Evolutionary conservation across 2,329 filamentous ascomycete species (phyloP).

Genomic region (Neopestalotiopsis sp.): DNA sequence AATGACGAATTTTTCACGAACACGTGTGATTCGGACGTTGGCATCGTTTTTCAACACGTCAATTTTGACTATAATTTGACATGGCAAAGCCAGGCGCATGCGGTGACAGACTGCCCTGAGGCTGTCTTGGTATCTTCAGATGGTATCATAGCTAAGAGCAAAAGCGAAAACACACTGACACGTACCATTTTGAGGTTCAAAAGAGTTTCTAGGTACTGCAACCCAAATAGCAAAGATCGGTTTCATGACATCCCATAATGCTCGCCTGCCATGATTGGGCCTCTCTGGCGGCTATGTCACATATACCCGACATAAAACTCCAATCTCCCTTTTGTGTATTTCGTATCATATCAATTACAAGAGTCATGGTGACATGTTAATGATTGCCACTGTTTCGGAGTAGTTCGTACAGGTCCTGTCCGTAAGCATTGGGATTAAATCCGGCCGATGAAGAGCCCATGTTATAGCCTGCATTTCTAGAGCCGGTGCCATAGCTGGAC

Average conservation of each 20-base stretch:
- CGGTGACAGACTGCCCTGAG: not conserved
- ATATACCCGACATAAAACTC: not conserved
- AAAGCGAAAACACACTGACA: not conserved
- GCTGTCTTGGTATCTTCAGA: not conserved
- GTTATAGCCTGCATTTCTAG: constrained; percentile 23
- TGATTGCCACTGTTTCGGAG: constrained; percentile 28
- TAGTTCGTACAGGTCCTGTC: constrained; percentile 36
- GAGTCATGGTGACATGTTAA: constrained; percentile 17
- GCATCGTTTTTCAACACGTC: not conserved
- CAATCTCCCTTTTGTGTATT: not conserved
- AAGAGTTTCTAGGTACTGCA: not conserved
- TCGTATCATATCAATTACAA: not conserved
- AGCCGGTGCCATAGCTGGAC: constrained; percentile 27
- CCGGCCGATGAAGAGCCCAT: constrained; percentile 28
- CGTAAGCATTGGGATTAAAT: constrained; percentile 29
- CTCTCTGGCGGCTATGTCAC: not conserved
- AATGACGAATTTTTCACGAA: not conserved
- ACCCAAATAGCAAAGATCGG: not conserved
- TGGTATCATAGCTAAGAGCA: not conserved
- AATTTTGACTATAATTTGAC: not conserved
- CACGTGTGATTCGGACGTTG: not conserved
- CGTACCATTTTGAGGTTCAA: not conserved
- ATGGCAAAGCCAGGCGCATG: not conserved
- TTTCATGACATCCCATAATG: not conserved
- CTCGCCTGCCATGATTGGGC: not conserved